phyloP scores from a whole-genome alignment of 768 basidiomycete species.

The Gymnopilus dilepis region DNA sequence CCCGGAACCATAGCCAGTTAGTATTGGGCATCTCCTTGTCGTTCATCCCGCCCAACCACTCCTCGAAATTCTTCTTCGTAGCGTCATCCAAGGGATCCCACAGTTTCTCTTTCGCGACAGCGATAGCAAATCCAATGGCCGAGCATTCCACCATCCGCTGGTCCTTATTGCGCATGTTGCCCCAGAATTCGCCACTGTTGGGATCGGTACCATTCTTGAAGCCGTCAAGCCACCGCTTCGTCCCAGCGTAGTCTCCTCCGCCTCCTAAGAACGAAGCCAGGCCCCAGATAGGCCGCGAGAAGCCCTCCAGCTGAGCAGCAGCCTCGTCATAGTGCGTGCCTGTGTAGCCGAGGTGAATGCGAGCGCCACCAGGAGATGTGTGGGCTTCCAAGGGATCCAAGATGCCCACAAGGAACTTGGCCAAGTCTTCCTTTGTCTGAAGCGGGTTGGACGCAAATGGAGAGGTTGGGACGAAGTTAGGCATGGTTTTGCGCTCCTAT shows the following conservation, averaged over 20 bases:
- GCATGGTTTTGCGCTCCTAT: slow-evolving; percentile 26
- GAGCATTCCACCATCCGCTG: slow-evolving; percentile 86
- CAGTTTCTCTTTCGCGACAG: slow-evolving; percentile 66
- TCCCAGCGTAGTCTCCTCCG: slow-evolving; percentile 62
- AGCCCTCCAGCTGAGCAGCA: slow-evolving; percentile 78
- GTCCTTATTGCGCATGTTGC: slow-evolving; percentile 73
- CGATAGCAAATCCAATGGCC: slow-evolving; percentile 73
- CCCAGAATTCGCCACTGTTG: slow-evolving; percentile 73
- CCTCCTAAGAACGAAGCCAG: slow-evolving; percentile 69
- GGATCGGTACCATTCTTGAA: slow-evolving; percentile 75
- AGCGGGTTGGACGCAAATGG: slow-evolving; percentile 65
- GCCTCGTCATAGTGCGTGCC: slow-evolving; percentile 77
- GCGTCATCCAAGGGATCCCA: slow-evolving; percentile 63
- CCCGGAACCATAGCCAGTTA: slow-evolving; percentile 86
- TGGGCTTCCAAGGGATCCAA: slow-evolving; percentile 71
- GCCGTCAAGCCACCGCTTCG: slow-evolving; percentile 67
- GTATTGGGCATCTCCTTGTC: slow-evolving; percentile 86
- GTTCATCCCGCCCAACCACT: slow-evolving; percentile 78
- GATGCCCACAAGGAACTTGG: slow-evolving; percentile 56
- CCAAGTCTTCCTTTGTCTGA: slow-evolving; percentile 63
- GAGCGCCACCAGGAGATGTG: slow-evolving; percentile 76
- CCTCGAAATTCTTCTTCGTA: slow-evolving; percentile 61
- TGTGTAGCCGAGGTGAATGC: slow-evolving; percentile 70
- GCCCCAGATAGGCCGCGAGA: slow-evolving; percentile 80
- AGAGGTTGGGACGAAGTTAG: slow-evolving; percentile 41